Evolutionary conservation across 805 yeast genomes (phyloP), one percentile per base, ranked within the genome.

Genomic region (Suhomyces sp.): DNA sequence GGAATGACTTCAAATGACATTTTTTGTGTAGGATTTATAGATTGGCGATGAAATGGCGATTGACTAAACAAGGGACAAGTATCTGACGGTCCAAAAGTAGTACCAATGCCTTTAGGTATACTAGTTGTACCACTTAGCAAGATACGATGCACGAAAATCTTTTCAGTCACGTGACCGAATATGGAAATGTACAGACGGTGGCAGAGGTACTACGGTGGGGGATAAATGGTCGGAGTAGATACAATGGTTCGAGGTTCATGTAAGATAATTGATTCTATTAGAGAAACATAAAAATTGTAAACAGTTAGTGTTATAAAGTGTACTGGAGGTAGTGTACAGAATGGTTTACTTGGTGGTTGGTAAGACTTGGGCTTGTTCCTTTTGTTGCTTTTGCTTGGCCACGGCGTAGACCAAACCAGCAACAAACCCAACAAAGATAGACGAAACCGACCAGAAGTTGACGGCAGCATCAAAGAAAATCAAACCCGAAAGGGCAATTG

Each of bases 331-430:
- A 27, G 29, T 27, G 29, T 27, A 9, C 4, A 9, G 10, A 7
- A 27, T 3, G 15, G 23, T 35, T 50, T 51, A 47, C 49, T 50
- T 53, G 19, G 51, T 19, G 23, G 50, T 44, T 44, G 54, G 50
- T 48, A 52, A 52, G 22, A 42, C 44, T 22, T 36, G 41, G 22
- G 57, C 53, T 36, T 48, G 52, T 47, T 67, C 74, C 69, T 79
- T 84, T 67, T 79, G 82, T 77, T 92, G 96, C 80, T 86, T 87
- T 78, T 92, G 90, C 79, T 92, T 94, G 59, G 98, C 97, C 60
- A 89, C 88, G 55, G 97, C 93, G 72, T 94, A 94, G 50, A 92
- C 97, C 61, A 94, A 77, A 72, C 99, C 99, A 57, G 99, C 96
- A 58, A 85, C 77, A 77, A 94, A 94, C 54, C 99, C 99, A 60